Evolutionary conservation across 2,329 filamentous ascomycete species (phyloP).

Genomic region (Tolypocladium tropicale): DNA sequence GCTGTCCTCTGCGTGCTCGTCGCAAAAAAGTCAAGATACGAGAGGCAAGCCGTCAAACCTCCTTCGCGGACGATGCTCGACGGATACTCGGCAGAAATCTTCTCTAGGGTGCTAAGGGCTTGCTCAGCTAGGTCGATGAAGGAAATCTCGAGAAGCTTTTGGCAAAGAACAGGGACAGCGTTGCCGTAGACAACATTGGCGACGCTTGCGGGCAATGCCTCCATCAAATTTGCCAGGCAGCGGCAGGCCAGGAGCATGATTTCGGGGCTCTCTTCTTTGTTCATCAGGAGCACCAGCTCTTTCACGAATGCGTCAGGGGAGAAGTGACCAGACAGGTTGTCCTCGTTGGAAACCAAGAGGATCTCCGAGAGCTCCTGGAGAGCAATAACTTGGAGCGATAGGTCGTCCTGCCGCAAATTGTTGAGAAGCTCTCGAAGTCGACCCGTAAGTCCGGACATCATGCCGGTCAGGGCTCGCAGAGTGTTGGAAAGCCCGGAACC

Average conservation of each 20-base stretch:
- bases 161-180: constrained; percentile 86
- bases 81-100: constrained; percentile 94
- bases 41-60: constrained; percentile 88
- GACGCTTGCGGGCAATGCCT: constrained; percentile 83
- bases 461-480: constrained; percentile 76
- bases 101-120: constrained; percentile 89
- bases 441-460: constrained; percentile 77
- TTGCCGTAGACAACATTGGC: constrained; percentile 97
- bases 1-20: constrained; percentile 95
- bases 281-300: constrained; percentile 86
- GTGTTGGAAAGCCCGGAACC: constrained; percentile 65
- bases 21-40: constrained; percentile 93
- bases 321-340: constrained; percentile 91
- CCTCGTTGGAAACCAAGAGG: constrained; percentile 88
- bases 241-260: constrained; percentile 96
- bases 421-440: constrained; percentile 68
- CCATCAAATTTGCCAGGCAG: constrained; percentile 95
- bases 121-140: constrained; percentile 98
- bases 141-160: constrained; percentile 89
- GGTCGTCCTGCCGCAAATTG: constrained; percentile 73
- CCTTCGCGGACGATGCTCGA: constrained; percentile 92
- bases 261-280: constrained; percentile 88
- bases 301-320: constrained; percentile 91
- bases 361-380: constrained; percentile 90
- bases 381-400: constrained; percentile 84